phyloP scores from a whole-genome alignment of 768 basidiomycete species.

The Lactarius vividus region DNA sequence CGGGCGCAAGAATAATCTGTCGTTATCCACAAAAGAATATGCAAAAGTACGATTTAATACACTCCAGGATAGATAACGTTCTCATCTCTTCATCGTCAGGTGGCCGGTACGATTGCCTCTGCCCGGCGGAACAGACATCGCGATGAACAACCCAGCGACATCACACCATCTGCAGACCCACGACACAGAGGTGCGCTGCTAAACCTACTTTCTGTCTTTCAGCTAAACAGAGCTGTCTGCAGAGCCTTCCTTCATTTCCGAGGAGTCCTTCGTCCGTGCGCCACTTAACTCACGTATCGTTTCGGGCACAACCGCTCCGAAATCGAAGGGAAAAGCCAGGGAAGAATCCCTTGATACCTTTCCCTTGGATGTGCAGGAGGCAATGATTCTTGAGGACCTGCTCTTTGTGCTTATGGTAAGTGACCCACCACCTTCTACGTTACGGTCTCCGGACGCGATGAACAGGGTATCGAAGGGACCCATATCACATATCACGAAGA shows the following conservation, averaged over 20 bases:
- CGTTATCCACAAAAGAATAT: conserved; percentile 72
- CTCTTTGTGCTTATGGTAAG: conserved; percentile 91
- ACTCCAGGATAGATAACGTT: neutral
- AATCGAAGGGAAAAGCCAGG: conserved; percentile 65
- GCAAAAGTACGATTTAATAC: conserved; percentile 49
- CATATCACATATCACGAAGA: conserved; percentile 80
- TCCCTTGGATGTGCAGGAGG: conserved; percentile 89
- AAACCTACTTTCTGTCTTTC: neutral
- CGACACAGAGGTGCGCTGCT: conserved; percentile 37
- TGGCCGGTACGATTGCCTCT: conserved; percentile 81
- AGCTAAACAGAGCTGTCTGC: neutral
- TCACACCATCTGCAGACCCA: conserved; percentile 42
- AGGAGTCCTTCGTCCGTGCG: conserved; percentile 86
- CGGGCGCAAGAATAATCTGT: conserved; percentile 65
- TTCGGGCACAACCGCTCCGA: conserved; percentile 38
- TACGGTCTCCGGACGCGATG: neutral
- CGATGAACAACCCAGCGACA: conserved; percentile 47
- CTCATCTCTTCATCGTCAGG: conserved; percentile 41
- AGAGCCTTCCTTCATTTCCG: conserved; percentile 83
- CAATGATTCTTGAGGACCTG: conserved; percentile 87
- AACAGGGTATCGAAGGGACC: conserved; percentile 88
- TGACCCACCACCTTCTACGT: conserved; percentile 11
- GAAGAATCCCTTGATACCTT: conserved; percentile 67
- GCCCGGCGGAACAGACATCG: conserved; percentile 61
- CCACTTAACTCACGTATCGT: conserved; percentile 86